phyloP scores from a whole-genome alignment of 495 filamentous ascomycete species.

The Penicillium parvum region DNA sequence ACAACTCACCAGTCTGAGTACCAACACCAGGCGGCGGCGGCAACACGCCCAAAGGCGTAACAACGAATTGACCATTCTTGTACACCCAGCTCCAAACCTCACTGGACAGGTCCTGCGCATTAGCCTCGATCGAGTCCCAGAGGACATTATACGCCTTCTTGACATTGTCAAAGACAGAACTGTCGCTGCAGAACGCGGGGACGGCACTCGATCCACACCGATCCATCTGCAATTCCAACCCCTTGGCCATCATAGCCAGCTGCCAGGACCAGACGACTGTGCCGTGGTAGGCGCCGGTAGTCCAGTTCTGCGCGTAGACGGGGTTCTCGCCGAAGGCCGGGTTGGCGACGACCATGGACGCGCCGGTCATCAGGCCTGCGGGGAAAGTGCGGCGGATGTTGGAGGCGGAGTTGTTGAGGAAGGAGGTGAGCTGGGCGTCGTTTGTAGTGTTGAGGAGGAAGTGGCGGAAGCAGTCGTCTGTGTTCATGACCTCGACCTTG shows the following conservation, averaged over 20 bases:
- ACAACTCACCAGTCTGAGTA: slow-evolving; percentile 27
- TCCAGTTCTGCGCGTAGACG: slow-evolving; percentile 49
- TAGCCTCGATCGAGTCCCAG: slow-evolving; percentile 57
- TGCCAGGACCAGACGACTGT: slow-evolving; percentile 66
- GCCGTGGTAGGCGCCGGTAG: slow-evolving; percentile 57
- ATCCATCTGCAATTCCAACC: slow-evolving; percentile 45
- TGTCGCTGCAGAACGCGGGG: slow-evolving; percentile 47
- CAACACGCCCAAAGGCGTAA: slow-evolving; percentile 49
- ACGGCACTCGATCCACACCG: slow-evolving; percentile 38
- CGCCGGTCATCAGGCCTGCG: slow-evolving; percentile 52
- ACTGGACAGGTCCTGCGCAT: slow-evolving; percentile 44
- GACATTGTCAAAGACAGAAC: slow-evolving; percentile 43
- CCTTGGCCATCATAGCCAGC: slow-evolving; percentile 60
- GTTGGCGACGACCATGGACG: slow-evolving; percentile 58
- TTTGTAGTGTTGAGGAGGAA: slow-evolving; percentile 59
- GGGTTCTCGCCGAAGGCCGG: slow-evolving; percentile 53
- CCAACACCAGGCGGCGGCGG: slow-evolving; percentile 46
- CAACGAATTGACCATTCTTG: slow-evolving; percentile 40
- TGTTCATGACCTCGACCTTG: slow-evolving; percentile 57
- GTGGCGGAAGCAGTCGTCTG: slow-evolving; percentile 60
- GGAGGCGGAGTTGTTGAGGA: slow-evolving; percentile 51
- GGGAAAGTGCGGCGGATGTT: slow-evolving; percentile 56
- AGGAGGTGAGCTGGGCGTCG: slow-evolving; percentile 50
- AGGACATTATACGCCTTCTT: slow-evolving; percentile 54
- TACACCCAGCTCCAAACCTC: slow-evolving; percentile 66